Evolutionary conservation across 305 asterid genomes (phyloP).

Genomic region (Euphrasia arctica): DNA sequence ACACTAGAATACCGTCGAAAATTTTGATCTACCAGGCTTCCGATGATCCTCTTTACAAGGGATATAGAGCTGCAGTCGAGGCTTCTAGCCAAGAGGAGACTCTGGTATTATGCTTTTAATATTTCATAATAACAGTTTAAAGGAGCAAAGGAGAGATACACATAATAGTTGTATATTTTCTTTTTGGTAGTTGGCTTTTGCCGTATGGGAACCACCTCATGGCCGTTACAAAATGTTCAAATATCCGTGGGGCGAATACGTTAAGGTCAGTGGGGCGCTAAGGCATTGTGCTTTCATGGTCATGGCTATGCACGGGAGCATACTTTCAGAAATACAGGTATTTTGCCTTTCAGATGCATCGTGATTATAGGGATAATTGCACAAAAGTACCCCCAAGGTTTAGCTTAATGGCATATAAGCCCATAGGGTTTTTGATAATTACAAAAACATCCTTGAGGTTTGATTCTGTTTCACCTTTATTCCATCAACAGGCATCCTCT

Average conservation of each 20-base stretch:
- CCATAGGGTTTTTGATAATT: neutral
- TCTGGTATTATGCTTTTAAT: constrained; percentile 39
- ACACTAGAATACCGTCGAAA: constrained; percentile 74
- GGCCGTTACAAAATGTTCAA: constrained; percentile 78
- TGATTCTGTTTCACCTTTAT: neutral
- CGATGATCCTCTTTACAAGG: constrained; percentile 82
- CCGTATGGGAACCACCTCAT: constrained; percentile 92
- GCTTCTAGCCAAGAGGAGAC: constrained; percentile 88
- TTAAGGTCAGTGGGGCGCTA: constrained; percentile 79
- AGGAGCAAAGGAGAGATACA: neutral
- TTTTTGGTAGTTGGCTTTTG: constrained; percentile 57
- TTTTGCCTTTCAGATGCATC: constrained; percentile 11
- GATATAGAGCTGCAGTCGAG: constrained; percentile 73
- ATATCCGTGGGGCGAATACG: constrained; percentile 74
- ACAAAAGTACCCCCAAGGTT: neutral
- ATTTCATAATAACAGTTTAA: neutral
- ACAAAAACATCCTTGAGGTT: neutral
- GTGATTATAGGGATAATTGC: neutral
- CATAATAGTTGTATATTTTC: neutral
- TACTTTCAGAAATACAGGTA: constrained; percentile 92
- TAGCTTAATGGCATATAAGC: neutral
- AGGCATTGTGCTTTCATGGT: constrained; percentile 90
- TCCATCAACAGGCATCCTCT: constrained; percentile 57
- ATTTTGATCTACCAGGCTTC: constrained; percentile 78
- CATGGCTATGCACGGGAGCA: constrained; percentile 91